A percentile compares a stretch with the other conserved stretches of the same genome.
Evolutionary conservation across 345 rosid species (phyloP).

Genomic region (Microthlaspi erraticum): DNA sequence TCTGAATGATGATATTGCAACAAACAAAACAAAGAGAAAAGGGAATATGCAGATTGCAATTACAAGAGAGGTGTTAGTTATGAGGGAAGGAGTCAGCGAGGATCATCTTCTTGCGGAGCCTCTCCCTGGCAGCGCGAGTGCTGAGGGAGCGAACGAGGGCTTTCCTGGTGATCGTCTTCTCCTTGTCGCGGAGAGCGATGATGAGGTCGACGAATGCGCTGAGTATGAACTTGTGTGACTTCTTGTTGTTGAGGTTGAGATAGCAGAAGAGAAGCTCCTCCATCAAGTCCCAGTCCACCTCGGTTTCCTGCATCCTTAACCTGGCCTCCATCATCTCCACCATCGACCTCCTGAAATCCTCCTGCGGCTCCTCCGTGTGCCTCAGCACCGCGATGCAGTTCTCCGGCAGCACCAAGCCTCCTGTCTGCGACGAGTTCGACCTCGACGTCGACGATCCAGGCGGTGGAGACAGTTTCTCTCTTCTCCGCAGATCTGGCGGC

Average conservation of each 20-base stretch:
- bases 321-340: conserved; percentile 71
- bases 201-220: conserved; percentile 81
- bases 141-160: conserved; percentile 31
- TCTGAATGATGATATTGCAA: not conserved
- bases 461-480: conserved; percentile 45
- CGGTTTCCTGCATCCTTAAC: conserved; percentile 39
- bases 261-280: conserved; percentile 78
- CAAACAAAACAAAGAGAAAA: not conserved
- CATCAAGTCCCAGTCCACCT: conserved; percentile 85
- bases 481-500: conserved; percentile 34
- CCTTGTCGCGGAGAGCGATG: conserved; percentile 40
- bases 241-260: conserved; percentile 73
- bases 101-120: conserved; percentile 34
- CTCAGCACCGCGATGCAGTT: conserved; percentile 67
- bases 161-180: conserved; percentile 43
- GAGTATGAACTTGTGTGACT: conserved; percentile 68
- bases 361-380: conserved; percentile 55
- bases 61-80: not conserved
- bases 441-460: conserved; percentile 53
- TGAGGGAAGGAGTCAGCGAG: conserved; percentile 20
- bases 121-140: conserved; percentile 41
- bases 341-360: conserved; percentile 80
- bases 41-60: not conserved
- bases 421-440: conserved; percentile 29
- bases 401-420: conserved; percentile 45